Evolutionary conservation across 345 rosid genomes (phyloP), one percentile per base, ranked within the genome.

Genomic region (Garcia nutans): DNA sequence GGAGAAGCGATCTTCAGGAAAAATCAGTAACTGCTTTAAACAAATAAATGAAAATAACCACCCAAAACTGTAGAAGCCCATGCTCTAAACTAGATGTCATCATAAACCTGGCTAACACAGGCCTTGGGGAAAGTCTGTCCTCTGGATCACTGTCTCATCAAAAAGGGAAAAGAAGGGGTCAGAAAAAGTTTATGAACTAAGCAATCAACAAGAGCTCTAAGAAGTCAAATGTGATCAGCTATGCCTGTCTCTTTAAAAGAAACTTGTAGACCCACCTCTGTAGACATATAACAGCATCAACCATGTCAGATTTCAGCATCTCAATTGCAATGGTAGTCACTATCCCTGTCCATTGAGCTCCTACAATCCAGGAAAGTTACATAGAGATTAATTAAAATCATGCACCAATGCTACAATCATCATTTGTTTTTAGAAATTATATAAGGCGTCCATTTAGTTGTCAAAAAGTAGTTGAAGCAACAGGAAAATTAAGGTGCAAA

Each of bases 261-360:
- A 59, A 28, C 41, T 49, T 52, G 26, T 55, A 16, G 57, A 62
- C 60, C 65, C 83, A 94, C 98, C 98, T 94, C 82, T 94, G 97
- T 52, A 94, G 97, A 88, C 98, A 94, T 74, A 94, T 79, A 73
- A 92, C 98, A 76, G 97, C 97, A 72, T 94, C 98, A 66, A 94
- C 97, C 90, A 91, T 85, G 75, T 87, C 91, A 15, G 95, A 71
- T 85, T 90, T 90, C 65, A 94, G 86, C 99, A 92, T 94, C 86
- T 94, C 97, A 70, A 91, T 85, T 50, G 99, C 99, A 74, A 94
- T 94, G 45, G 97, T 91, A 65, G 99, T 94, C 24, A 94, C 97
- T 74, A 94, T 89, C 24, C 99, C 99, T 3, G 99, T 94, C 99
- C 99, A 94, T 69, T 94, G 99, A 65, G 97, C 99, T 81, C 99